Evolutionary conservation across 176 grass and related monocot genomes (phyloP), one percentile per base, ranked within the genome.

Genomic region (Avena eriantha): DNA sequence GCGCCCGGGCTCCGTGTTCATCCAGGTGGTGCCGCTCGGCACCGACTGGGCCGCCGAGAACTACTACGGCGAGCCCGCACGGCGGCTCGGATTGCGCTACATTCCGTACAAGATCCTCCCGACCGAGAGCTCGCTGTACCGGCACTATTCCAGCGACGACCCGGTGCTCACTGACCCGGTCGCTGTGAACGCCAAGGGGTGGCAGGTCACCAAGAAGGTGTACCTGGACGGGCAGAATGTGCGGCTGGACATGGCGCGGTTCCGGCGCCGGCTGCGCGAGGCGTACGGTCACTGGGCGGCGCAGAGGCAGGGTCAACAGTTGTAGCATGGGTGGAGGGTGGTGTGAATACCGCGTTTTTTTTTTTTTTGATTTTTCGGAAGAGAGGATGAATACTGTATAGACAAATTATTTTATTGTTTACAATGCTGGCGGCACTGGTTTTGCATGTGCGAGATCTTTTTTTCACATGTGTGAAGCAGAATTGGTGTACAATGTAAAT

Each of bases 221-320:
- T 97, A 97, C 84, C 85, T 97, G 13, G 92, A 94, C 50, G 89
- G 88, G 33, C 94, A 97, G 78, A 97, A 87, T 64, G 90, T 97
- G 21, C 82, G 86, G 8, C 77, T 97, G 2, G 90, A 97, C 89
- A 82, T 97, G 75, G 57, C 43, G 0, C 65, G 92, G 17, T 97
- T 97, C 80, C 75, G 94, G 1, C 90, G 76, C 23, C 86, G 76
- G 67, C 71, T 94, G 80, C 75, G 81, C 36, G 33, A 88, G 21
- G 94, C 90, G 0, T 84, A 87, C 49, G 69, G 22, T 22, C 85
- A 92, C 76, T 83, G 90, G 80, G 71, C 83, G 59, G 67, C 49
- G 83, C 89, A 79, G 88, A 81, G 69, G 16, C 55, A 17, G 61
- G 60, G 39, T 10, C 69, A 31, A 36, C 60, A 59, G 26, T 22